Evolutionary conservation across 768 basidiomycete species (phyloP).

Genomic region (Termitomyces sp.): DNA sequence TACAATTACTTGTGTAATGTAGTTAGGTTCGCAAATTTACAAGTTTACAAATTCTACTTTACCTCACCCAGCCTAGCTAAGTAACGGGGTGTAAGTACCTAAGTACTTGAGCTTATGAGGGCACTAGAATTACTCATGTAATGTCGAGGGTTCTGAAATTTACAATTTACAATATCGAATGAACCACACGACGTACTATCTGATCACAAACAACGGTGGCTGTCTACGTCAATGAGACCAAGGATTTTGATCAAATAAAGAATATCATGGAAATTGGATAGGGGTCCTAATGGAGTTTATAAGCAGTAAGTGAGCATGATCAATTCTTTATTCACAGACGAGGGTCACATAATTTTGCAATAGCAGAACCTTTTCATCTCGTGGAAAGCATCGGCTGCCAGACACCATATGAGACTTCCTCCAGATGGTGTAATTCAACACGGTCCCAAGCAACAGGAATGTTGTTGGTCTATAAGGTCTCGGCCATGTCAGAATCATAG

Average conservation of each 20-base stretch:
- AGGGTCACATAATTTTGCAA: background rate
- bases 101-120: no score
- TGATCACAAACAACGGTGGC: background rate
- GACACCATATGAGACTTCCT: conserved; percentile 60
- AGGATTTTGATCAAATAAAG: background rate
- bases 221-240: background rate
- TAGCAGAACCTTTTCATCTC: background rate
- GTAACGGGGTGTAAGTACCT: no score
- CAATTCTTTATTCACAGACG: background rate
- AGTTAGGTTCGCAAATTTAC: no score
- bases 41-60: no score
- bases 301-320: background rate
- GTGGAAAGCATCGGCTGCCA: conserved; percentile 66
- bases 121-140: no score
- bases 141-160: no score
- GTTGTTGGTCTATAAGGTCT: conserved; percentile 48
- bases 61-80: no score
- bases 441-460: conserved; percentile 67
- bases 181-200: background rate
- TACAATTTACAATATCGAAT: no score
- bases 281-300: background rate
- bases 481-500: background rate
- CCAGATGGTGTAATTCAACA: conserved; percentile 64
- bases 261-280: no score
- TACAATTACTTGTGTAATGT: no score